phyloP scores from a whole-genome alignment of 225 moss, liverwort and hornwort genomes.

The Asterella californica region DNA sequence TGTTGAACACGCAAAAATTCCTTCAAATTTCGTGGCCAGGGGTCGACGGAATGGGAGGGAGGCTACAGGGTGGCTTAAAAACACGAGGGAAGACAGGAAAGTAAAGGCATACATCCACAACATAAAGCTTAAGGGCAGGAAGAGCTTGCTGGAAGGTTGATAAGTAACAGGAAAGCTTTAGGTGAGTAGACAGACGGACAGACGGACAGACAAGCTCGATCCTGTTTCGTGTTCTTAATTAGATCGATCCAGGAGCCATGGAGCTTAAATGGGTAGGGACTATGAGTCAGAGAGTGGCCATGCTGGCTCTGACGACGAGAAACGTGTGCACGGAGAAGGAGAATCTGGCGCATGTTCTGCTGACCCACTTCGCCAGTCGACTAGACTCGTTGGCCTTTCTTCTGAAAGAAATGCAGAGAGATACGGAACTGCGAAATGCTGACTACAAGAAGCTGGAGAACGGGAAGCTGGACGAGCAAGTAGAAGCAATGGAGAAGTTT shows the following conservation, averaged over 20 bases:
- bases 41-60: too few species aligned
- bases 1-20: too few species aligned
- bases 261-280: conserved; percentile 26
- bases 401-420: conserved; percentile 49
- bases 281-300: conserved; percentile 46
- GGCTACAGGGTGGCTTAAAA: too few species aligned
- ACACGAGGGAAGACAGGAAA: too few species aligned
- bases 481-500: conserved; percentile 29
- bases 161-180: too few species aligned
- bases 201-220: too few species aligned
- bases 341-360: conserved; percentile 36
- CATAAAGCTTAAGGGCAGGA: too few species aligned
- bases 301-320: conserved; percentile 44
- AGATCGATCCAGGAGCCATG: background rate
- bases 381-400: conserved; percentile 46
- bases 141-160: too few species aligned
- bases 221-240: too few species aligned
- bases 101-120: too few species aligned
- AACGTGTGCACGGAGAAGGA: conserved; percentile 45
- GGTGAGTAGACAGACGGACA: too few species aligned
- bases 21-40: too few species aligned
- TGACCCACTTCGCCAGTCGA: conserved; percentile 42
- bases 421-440: conserved; percentile 39
- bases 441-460: conserved; percentile 26
- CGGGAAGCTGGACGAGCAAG: conserved; percentile 27